Evolutionary conservation across 495 filamentous ascomycete genomes (phyloP).

Genomic region (Xylaria castorea): DNA sequence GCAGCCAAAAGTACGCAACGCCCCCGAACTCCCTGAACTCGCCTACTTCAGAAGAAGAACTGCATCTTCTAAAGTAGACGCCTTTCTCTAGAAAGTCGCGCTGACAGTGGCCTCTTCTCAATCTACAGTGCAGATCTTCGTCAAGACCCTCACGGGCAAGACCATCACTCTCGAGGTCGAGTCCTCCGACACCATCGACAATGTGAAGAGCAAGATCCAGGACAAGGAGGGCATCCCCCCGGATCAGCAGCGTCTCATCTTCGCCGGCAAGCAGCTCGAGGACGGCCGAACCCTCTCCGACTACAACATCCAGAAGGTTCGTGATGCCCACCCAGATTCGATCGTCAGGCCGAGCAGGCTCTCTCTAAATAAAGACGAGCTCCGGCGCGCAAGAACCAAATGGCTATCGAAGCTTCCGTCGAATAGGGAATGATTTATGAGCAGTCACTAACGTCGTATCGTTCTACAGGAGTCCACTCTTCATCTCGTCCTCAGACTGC

Average conservation of each 20-base stretch:
- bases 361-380: background rate
- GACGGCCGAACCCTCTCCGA: conserved; percentile 97
- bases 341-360: background rate
- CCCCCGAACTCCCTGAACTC: background rate
- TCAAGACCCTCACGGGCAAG: conserved; percentile 98
- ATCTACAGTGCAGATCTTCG: conserved; percentile 87
- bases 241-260: conserved; percentile 99
- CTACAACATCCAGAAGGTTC: conserved; percentile 99
- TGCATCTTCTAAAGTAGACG: background rate
- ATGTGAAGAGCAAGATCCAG: conserved; percentile 97
- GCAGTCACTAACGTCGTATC: conserved; percentile 25
- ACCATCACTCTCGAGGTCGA: conserved; percentile 99
- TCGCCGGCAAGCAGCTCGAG: conserved; percentile 99
- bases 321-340: conserved; percentile 33
- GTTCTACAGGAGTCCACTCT: conserved; percentile 88
- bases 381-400: background rate
- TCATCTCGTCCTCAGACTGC: conserved; percentile 98
- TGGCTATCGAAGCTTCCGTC: background rate
- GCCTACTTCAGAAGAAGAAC: background rate
- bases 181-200: conserved; percentile 98
- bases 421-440: conserved; percentile 35
- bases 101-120: conserved; percentile 30
- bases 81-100: background rate
- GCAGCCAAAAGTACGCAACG: conserved; percentile 49
- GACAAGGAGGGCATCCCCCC: conserved; percentile 99